phyloP scores from a whole-genome alignment of 1,139 yeast species.

The Trichomonascaceae sp. region DNA sequence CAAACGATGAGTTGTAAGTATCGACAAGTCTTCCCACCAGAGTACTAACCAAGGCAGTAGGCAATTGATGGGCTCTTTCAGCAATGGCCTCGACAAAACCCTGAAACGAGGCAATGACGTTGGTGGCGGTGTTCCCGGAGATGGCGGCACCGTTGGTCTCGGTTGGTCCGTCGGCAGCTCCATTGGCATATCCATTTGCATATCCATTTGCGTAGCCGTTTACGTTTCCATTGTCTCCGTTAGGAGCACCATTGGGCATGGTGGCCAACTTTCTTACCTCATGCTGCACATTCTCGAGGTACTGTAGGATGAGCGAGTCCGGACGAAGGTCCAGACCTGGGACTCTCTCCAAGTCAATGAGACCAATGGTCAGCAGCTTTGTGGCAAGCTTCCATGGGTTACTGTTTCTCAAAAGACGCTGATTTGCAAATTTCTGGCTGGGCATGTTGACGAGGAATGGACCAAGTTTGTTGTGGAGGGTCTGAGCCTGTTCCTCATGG shows the following conservation, averaged over 20 bases:
- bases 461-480: slow-evolving; percentile 40
- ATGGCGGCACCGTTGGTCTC: too few relatives aligned
- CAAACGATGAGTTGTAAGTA: slow-evolving; percentile 8
- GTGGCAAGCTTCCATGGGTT: slow-evolving; percentile 35
- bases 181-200: too few relatives aligned
- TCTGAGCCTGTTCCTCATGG: slow-evolving; percentile 36
- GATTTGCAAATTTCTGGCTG: slow-evolving; percentile 36
- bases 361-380: slow-evolving; percentile 26
- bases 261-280: too few relatives aligned
- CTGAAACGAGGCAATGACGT: slow-evolving; percentile 22
- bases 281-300: too few relatives aligned
- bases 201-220: too few relatives aligned
- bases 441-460: slow-evolving; percentile 50
- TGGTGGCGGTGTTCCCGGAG: too few relatives aligned
- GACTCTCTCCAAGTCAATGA: slow-evolving; percentile 20
- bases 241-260: too few relatives aligned
- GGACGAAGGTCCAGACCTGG: slow-evolving; percentile 10
- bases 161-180: too few relatives aligned
- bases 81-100: slow-evolving; percentile 26
- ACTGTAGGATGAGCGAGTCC: slow-evolving; percentile 29
- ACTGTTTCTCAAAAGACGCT: slow-evolving; percentile 31
- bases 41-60: slow-evolving; percentile 5
- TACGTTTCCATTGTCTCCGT: slow-evolving; percentile 7
- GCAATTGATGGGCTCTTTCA: slow-evolving; percentile 2
- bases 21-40: slow-evolving; percentile 8